Base-by-base conservation (phyloP, 1,284 basidiomycete species). In the Tilletia caries region DNA sequence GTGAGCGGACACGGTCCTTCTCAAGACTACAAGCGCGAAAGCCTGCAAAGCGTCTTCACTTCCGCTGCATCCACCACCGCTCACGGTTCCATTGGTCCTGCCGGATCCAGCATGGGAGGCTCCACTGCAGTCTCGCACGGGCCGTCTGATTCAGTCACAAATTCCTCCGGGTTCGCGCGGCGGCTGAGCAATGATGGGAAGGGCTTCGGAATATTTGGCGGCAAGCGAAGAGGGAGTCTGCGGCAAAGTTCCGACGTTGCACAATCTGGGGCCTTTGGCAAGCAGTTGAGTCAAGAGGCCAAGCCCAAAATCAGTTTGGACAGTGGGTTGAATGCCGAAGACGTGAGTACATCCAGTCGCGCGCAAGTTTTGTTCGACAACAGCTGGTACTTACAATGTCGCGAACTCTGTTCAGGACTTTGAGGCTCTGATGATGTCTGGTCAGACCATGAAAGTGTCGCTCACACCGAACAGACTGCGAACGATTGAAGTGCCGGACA, bases 391-490 rank as follows among this genome's bases (percentile, higher is more conserved):
- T 18, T 34, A 12, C 27, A 15, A 13, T 29, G 12, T 32, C 33
- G 3, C 32, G 1, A n/a, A 15, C 54, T 6, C 33, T 43, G 10
- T n/a, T 6, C 60, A 71, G 41, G 79, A 80, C 58, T 80, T 80
- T 48, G 79, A 80, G 54, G 76, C 77, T 5, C 70, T 79, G 54
- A 74, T 80, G 71, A 67, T 76, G 58, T 76, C 76, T 12, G 71
- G 73, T 18, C 73, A 77, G 69, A 80, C 77, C 4, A 79, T 79
- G 79, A 79, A 94, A 83, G 90, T 98, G 77, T 95, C 93, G 64
- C 87, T 97, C 71, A 98, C 95, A 33, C 95, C 95, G 0, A 80
- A 80, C 68, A 72, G 77, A 2, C 74, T 80, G 10, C 76, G 77
- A 20, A 76, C 77, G 25, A 79, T 79, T 50, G 77, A 79, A 66